Conservation (phyloP, 1,139 yeast genomes). For the Yamadazyma oceani region DNA sequence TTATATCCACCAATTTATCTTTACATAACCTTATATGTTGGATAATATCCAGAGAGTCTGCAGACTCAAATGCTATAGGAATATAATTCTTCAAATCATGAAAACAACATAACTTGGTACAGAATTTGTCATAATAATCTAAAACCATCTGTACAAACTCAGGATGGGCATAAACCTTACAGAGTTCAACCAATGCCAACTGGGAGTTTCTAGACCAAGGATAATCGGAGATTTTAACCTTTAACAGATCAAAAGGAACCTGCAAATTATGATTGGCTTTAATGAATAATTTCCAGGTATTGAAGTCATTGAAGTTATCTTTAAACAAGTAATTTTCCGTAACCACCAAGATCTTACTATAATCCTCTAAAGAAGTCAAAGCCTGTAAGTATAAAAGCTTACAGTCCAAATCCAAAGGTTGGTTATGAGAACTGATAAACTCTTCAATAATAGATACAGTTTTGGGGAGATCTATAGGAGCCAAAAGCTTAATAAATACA, state of each 20-base stretch:
- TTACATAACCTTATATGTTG: neutral
- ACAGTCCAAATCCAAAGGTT: constrained; percentile 54
- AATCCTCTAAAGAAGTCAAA: constrained; percentile 38
- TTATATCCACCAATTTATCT: constrained; percentile 10
- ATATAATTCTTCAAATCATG: constrained; percentile 50
- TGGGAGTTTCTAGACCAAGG: constrained; percentile 52
- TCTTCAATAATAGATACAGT: constrained; percentile 30
- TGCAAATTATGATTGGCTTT: constrained; percentile 40
- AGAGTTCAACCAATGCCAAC: constrained; percentile 54
- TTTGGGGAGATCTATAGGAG: constrained; percentile 3
- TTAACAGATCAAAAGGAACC: constrained; percentile 24
- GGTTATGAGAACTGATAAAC: constrained; percentile 27
- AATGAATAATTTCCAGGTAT: constrained; percentile 57
- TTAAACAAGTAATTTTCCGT: constrained; percentile 36
- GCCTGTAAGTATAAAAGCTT: constrained; percentile 51
- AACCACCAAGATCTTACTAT: constrained; percentile 39
- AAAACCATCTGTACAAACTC: constrained; percentile 26
- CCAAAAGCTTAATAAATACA: constrained; percentile 49
- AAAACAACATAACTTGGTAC: constrained; percentile 59
- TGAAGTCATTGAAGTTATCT: constrained; percentile 55
- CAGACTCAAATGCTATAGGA: neutral
- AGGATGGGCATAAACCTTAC: constrained; percentile 21
- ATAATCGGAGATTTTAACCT: constrained; percentile 22
- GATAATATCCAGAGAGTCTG: neutral
- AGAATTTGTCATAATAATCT: constrained; percentile 44